These are phyloP conservation scores for Capsella rubella DNA, from an alignment of 441 rosid genomes.

Conservation along the genomic window DNA sequence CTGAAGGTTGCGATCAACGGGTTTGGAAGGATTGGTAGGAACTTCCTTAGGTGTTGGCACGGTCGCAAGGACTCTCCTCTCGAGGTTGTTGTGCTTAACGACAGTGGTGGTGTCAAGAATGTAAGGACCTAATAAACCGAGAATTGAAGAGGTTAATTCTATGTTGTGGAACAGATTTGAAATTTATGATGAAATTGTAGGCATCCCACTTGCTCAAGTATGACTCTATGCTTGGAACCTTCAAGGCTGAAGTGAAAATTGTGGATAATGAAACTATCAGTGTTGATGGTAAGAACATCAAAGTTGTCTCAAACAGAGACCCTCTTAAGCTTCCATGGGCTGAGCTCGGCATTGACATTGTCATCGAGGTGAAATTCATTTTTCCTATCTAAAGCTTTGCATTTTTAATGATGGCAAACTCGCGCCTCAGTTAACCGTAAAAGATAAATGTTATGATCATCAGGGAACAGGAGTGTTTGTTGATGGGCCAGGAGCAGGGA, in stretches of 20 bases:
- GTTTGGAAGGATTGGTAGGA: constrained; percentile 95
- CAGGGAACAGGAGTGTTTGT: constrained; percentile 99
- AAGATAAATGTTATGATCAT: neutral
- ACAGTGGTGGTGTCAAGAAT: constrained; percentile 98
- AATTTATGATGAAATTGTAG: constrained; percentile 45
- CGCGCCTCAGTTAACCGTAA: constrained; percentile 42
- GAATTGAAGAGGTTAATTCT: neutral
- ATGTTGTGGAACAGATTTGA: constrained; percentile 15
- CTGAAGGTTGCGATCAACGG: constrained; percentile 97
- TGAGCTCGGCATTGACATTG: constrained; percentile 94
- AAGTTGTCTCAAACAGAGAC: constrained; percentile 91
- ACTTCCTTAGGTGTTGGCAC: constrained; percentile 98
- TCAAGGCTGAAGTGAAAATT: constrained; percentile 90
- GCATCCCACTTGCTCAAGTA: constrained; percentile 97
- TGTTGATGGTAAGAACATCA: constrained; percentile 85
- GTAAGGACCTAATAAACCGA: constrained; percentile 43
- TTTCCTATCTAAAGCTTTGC: constrained; percentile 15
- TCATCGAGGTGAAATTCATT: constrained; percentile 68
- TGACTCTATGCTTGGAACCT: constrained; percentile 93
- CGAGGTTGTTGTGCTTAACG: constrained; percentile 90
- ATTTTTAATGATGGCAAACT: constrained; percentile 35
- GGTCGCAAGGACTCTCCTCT: constrained; percentile 94
- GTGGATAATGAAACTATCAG: constrained; percentile 74
- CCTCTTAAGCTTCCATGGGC: constrained; percentile 99
- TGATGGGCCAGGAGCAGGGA: constrained; percentile 96